Percentiles rank a stretch among this genome's conserved stretches.
Evolutionary conservation across 2,329 filamentous ascomycete species (phyloP).

Genomic region (Fusarium miscanthi): DNA sequence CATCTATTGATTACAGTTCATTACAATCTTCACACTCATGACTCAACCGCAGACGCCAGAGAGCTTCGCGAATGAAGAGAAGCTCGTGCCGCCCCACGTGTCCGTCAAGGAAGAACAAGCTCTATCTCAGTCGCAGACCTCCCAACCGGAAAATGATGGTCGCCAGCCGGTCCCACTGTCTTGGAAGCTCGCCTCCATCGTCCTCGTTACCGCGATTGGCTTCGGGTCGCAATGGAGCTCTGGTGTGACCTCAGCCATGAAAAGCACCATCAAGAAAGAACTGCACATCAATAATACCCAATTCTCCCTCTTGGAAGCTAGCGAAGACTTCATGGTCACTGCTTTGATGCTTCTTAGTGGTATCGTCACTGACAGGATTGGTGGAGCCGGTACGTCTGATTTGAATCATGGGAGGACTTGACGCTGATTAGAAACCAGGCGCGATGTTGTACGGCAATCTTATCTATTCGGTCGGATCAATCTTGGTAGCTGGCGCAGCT

Average conservation of each 20-base stretch:
- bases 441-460: slow-evolving; percentile 63
- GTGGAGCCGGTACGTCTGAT: slow-evolving; percentile 58
- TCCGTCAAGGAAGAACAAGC: neutral
- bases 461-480: slow-evolving; percentile 66
- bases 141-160: neutral
- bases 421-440: slow-evolving; percentile 1
- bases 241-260: slow-evolving; percentile 69
- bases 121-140: neutral
- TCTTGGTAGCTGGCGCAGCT: slow-evolving; percentile 67
- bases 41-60: neutral
- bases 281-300: slow-evolving; percentile 69
- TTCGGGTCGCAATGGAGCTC: slow-evolving; percentile 69
- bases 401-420: fast-evolving
- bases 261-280: slow-evolving; percentile 68
- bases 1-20: neutral
- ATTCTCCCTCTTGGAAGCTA: slow-evolving; percentile 67
- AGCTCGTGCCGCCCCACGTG: neutral
- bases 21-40: neutral
- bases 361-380: slow-evolving; percentile 65
- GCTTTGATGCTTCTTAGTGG: slow-evolving; percentile 65
- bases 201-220: slow-evolving; percentile 63
- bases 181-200: slow-evolving; percentile 51
- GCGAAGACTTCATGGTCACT: slow-evolving; percentile 70
- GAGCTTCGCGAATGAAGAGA: neutral
- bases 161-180: neutral